Percentiles rank a stretch among this genome's conserved stretches.
Evolutionary conservation across 2,329 filamentous ascomycete genomes (phyloP).

Genomic region (Ophiocordyceps robertsii): DNA sequence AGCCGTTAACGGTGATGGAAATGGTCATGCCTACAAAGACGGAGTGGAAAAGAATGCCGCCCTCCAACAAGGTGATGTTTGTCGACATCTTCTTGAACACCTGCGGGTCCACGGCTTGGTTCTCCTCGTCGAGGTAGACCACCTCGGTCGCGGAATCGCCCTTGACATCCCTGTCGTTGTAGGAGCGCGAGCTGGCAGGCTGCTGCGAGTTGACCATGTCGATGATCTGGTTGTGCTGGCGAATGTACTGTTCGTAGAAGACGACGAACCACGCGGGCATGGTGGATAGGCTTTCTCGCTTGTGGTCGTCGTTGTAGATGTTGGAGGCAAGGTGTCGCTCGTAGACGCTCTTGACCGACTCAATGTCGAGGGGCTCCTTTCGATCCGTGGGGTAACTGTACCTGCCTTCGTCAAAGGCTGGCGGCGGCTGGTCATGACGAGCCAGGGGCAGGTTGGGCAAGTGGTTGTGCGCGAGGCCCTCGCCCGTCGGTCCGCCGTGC

Average conservation of each 20-base stretch:
- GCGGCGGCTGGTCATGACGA: not conserved
- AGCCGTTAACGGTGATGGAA: slow-evolving; percentile 54
- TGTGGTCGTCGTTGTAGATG: slow-evolving; percentile 22
- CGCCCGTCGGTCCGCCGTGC: slow-evolving; percentile 41
- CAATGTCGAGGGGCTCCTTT: not conserved
- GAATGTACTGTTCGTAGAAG: slow-evolving; percentile 50
- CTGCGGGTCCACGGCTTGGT: slow-evolving; percentile 28
- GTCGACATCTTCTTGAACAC: slow-evolving; percentile 50
- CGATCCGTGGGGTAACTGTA: not conserved
- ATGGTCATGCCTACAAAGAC: slow-evolving; percentile 65
- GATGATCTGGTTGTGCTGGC: slow-evolving; percentile 45
- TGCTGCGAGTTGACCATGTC: slow-evolving; percentile 26
- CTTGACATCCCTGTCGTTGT: slow-evolving; percentile 16
- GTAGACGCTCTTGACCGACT: not conserved
- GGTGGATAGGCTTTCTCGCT: slow-evolving; percentile 12
- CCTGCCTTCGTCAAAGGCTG: not conserved
- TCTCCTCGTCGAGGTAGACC: slow-evolving; percentile 20
- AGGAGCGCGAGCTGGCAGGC: not conserved
- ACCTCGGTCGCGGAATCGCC: slow-evolving; percentile 14
- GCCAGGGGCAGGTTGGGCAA: not conserved
- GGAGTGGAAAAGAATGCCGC: slow-evolving; percentile 67
- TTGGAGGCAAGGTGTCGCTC: not conserved
- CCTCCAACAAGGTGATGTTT: slow-evolving; percentile 63
- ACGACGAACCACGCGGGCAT: slow-evolving; percentile 52
- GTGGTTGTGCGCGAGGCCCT: not conserved